These are phyloP conservation scores for Suhomyces bribrorum DNA, from an alignment of 1,139 yeast species.

Conservation along the genomic window DNA sequence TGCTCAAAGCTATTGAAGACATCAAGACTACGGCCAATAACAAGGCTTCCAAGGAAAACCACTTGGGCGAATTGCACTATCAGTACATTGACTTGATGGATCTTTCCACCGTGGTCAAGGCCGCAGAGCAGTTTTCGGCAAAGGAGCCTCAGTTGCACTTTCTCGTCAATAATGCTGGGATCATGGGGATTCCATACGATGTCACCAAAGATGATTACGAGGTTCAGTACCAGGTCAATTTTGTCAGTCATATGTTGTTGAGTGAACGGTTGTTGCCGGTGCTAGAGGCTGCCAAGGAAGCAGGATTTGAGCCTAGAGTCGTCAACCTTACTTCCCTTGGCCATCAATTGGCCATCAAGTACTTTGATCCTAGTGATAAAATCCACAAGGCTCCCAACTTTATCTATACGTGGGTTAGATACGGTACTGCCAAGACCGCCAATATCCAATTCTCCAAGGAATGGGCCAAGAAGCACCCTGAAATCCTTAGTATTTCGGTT, in stretches of 20 bases:
- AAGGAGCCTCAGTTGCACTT: slow-evolving; percentile 34
- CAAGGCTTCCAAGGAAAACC: slow-evolving; percentile 16
- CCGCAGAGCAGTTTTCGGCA: slow-evolving; percentile 27
- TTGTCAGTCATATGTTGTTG: slow-evolving; percentile 36
- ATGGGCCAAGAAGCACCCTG: slow-evolving; percentile 31
- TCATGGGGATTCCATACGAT: slow-evolving; percentile 42
- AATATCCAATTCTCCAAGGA: slow-evolving; percentile 33
- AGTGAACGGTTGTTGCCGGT: slow-evolving; percentile 33
- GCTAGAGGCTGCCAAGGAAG: slow-evolving; percentile 23
- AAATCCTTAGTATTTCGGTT: slow-evolving; percentile 34
- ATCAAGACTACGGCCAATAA: slow-evolving; percentile 57
- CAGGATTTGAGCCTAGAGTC: slow-evolving; percentile 32
- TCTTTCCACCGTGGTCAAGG: slow-evolving; percentile 31
- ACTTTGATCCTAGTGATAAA: slow-evolving; percentile 27
- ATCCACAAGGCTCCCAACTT: slow-evolving; percentile 28
- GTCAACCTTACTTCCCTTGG: slow-evolving; percentile 37
- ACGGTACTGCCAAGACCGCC: slow-evolving; percentile 38
- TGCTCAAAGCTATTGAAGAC: slow-evolving; percentile 55
- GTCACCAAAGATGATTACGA: slow-evolving; percentile 41
- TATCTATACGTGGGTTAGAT: slow-evolving; percentile 35
- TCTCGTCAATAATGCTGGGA: slow-evolving; percentile 45
- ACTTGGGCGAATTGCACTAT: slow-evolving; percentile 31
- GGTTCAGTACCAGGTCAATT: slow-evolving; percentile 46
- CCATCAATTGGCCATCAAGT: slow-evolving; percentile 28
- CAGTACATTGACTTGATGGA: slow-evolving; percentile 37